These are phyloP conservation scores for Pseudocercospora eumusae DNA, from an alignment of 2,329 filamentous ascomycete genomes.

Conservation along the genomic window DNA sequence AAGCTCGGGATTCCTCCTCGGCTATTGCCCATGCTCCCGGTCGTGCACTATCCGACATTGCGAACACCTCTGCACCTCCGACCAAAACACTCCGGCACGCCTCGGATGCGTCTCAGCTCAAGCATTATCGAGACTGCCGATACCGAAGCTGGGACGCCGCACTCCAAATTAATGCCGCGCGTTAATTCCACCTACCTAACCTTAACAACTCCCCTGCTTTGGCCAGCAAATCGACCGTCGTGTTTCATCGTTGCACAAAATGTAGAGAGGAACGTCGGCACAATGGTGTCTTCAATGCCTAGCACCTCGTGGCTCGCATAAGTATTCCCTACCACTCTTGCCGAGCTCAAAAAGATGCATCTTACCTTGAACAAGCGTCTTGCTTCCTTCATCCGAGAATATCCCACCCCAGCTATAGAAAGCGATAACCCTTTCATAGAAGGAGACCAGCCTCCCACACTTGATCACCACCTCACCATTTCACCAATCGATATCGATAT, in stretches of 20 bases:
- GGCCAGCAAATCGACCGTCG: background rate
- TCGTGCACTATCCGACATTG: background rate
- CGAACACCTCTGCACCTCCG: background rate
- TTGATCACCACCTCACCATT: background rate
- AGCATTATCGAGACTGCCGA: background rate
- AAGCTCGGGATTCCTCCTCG: background rate
- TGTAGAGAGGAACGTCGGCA: background rate
- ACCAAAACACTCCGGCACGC: background rate
- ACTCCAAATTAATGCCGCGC: constrained; percentile 1
- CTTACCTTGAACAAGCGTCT: constrained; percentile 1
- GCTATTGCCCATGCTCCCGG: background rate
- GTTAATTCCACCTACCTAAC: background rate
- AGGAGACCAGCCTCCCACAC: background rate
- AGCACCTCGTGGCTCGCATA: background rate
- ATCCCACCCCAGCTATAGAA: background rate
- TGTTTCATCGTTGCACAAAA: constrained; percentile 7
- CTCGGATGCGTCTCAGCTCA: background rate
- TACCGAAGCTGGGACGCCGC: background rate
- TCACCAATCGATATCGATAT: background rate
- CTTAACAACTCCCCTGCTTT: background rate
- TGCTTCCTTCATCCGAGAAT: background rate
- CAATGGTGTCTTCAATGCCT: background rate
- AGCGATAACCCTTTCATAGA: background rate
- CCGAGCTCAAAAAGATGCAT: constrained; percentile 1
- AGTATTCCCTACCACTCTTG: background rate